Percentiles rank a stretch among this genome's conserved stretches.
phyloP scores from a whole-genome alignment of 768 basidiomycete genomes.

The Chalciporus chontae region DNA sequence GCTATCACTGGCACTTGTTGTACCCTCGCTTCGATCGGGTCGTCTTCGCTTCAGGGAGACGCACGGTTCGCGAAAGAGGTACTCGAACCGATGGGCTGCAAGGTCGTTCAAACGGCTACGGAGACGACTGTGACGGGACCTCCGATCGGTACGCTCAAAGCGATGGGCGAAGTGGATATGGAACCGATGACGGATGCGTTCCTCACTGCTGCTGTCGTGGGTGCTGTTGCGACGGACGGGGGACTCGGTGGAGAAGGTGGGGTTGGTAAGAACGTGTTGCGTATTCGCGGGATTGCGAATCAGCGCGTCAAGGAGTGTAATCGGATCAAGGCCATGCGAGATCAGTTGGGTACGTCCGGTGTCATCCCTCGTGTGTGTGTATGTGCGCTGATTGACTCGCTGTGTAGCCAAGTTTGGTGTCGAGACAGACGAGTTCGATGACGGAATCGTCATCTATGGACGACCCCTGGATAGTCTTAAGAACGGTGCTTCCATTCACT shows the following conservation, averaged over 20 bases:
- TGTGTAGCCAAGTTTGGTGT: conserved; percentile 87
- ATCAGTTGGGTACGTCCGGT: conserved; percentile 70
- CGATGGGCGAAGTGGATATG: conserved; percentile 75
- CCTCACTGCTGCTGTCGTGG: conserved; percentile 89
- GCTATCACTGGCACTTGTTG: conserved; percentile 97
- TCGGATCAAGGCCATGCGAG: conserved; percentile 94
- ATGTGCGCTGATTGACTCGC: neutral
- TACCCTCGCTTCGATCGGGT: conserved; percentile 90
- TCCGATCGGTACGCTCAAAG: conserved; percentile 75
- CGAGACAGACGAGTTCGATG: conserved; percentile 85
- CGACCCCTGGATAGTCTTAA: conserved; percentile 60
- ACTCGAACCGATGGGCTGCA: conserved; percentile 92
- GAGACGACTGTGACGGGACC: conserved; percentile 94
- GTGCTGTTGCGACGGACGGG: conserved; percentile 72
- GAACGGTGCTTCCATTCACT: conserved; percentile 78
- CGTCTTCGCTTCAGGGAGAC: conserved; percentile 92
- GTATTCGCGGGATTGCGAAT: conserved; percentile 94
- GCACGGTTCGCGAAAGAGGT: conserved; percentile 93
- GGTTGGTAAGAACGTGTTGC: conserved; percentile 46
- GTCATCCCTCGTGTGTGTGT: too few species aligned
- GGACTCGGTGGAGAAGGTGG: conserved; percentile 37
- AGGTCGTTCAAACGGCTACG: conserved; percentile 79
- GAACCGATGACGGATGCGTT: conserved; percentile 99
- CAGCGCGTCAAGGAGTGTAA: conserved; percentile 99
- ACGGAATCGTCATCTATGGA: conserved; percentile 89